phyloP scores from a whole-genome alignment of 1,284 basidiomycete species.

The Ganoderma leucocontextum region DNA sequence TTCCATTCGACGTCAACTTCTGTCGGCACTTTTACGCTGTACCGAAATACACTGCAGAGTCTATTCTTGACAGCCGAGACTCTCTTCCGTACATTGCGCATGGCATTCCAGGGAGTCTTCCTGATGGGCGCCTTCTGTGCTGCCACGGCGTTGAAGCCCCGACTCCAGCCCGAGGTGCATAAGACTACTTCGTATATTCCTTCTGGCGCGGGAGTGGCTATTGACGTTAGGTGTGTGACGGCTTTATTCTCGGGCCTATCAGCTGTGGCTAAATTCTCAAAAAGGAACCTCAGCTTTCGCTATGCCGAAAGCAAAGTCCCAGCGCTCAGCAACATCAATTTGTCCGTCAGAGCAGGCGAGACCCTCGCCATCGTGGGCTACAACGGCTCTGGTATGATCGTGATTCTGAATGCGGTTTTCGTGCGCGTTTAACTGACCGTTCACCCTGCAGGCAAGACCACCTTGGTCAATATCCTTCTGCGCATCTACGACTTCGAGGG shows the following conservation, averaged over 20 bases:
- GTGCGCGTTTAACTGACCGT: not conserved
- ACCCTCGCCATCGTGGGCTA: constrained; percentile 85
- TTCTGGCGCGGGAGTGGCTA: constrained; percentile 64
- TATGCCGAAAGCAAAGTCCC: constrained; percentile 77
- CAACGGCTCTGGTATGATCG: constrained; percentile 74
- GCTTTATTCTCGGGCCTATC: not conserved
- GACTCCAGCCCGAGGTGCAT: constrained; percentile 64
- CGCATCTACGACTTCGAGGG: constrained; percentile 78
- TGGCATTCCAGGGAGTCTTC: constrained; percentile 83
- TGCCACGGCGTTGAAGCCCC: constrained; percentile 72
- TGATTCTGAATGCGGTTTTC: constrained; percentile 15
- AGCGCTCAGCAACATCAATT: constrained; percentile 71
- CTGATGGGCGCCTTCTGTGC: constrained; percentile 84
- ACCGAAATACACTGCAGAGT: constrained; percentile 78
- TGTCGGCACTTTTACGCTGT: constrained; percentile 79
- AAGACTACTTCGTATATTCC: constrained; percentile 56
- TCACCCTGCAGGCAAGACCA: constrained; percentile 73
- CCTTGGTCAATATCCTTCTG: constrained; percentile 79
- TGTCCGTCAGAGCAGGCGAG: constrained; percentile 76
- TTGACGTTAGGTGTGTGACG: constrained; percentile 67
- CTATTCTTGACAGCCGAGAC: constrained; percentile 70
- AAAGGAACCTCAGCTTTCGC: constrained; percentile 74
- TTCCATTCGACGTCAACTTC: constrained; percentile 76
- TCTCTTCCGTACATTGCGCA: constrained; percentile 65
- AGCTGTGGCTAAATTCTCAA: constrained; percentile 14